Base-by-base conservation (phyloP, 257 asterid species). In the Jacaranda mimosifolia region DNA sequence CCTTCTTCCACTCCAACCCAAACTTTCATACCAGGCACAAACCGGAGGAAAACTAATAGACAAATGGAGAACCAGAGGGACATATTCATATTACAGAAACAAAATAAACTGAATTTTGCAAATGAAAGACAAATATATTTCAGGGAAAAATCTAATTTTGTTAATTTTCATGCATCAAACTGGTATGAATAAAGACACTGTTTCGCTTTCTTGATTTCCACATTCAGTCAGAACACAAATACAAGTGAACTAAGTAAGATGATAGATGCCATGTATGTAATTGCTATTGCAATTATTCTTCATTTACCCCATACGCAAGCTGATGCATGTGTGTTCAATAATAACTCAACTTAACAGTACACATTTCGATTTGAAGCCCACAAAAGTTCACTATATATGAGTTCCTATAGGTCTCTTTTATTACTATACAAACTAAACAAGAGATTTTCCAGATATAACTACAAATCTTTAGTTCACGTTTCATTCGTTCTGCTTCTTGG, bases 51-150 rank as follows among this genome's bases (percentile, higher is more conserved):
- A 43, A 55, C 56, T 32, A 48, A 62, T 32, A 48, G 70, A 46
- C 45, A 38, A 40, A 69, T 51, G 75, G 9, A 65, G 48, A 73
- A 39, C 74, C 77, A 77, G 21, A 45, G 70, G 11, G 49, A 42
- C 51, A 70, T 26, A 26, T 26, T 26, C 32, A 26, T 2, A 26
- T 26, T 21, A 26, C 32, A 26, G 32, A 26, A 2, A 26, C 32
- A 26, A 26, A 26, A 65, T 26, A 26, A 26, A 26, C 32, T 26
- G 32, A 26, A 26, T 2, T 26, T 1, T 26, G 1, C 32, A 26
- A 26, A 26, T 26, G 32, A 26, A 26, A 26, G 1, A 0, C 32
- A n/a, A 26, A 26, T 26, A 26, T 26, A 26, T 0, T 26, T 26
- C 1, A 26, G 32, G 32, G 32, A n/a, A 26, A 26, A 26, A 26